Percentiles rank a stretch among this genome's conserved stretches.
phyloP scores from a whole-genome alignment of 768 basidiomycete genomes.

The Rhizopogon vinicolor region DNA sequence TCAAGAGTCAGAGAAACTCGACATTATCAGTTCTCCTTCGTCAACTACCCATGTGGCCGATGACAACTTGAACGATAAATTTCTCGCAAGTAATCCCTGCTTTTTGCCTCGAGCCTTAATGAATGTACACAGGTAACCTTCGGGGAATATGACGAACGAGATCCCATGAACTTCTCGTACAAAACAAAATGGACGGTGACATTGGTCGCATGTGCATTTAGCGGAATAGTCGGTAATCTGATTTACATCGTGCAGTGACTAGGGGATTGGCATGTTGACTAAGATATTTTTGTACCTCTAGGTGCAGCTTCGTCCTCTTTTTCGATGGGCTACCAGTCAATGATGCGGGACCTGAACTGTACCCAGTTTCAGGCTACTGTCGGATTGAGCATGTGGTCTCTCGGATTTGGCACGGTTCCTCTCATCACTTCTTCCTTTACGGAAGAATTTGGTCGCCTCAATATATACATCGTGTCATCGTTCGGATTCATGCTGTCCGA shows the following conservation, averaged over 20 bases:
- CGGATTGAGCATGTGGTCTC: conserved; percentile 43
- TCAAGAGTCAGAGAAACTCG: not conserved
- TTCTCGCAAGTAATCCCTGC: not conserved
- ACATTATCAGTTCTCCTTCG: not conserved
- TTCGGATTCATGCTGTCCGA: conserved; percentile 47
- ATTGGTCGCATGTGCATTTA: conserved; percentile 15
- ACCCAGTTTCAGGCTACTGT: conserved; percentile 38
- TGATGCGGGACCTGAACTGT: conserved; percentile 41
- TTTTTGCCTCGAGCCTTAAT: not conserved
- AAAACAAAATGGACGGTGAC: conserved; percentile 32
- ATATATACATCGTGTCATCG: conserved; percentile 47
- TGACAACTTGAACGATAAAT: not conserved
- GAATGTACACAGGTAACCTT: conserved; percentile 28
- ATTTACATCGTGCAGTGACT: not conserved
- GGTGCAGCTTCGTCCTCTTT: conserved; percentile 46
- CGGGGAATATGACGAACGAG: conserved; percentile 28
- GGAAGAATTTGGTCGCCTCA: conserved; percentile 62
- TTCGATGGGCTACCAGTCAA: conserved; percentile 47
- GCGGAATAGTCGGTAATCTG: conserved; percentile 11
- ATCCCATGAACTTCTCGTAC: conserved; percentile 30
- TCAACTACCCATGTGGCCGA: not conserved
- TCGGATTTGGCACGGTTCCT: conserved; percentile 57
- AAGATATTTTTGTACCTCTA: conserved; percentile 7
- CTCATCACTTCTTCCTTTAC: conserved; percentile 60
- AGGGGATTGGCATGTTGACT: not conserved